Percentiles rank a stretch among this genome's conserved stretches.
phyloP scores from a whole-genome alignment of 257 asterid species.

The Solanum ossicruentum region DNA sequence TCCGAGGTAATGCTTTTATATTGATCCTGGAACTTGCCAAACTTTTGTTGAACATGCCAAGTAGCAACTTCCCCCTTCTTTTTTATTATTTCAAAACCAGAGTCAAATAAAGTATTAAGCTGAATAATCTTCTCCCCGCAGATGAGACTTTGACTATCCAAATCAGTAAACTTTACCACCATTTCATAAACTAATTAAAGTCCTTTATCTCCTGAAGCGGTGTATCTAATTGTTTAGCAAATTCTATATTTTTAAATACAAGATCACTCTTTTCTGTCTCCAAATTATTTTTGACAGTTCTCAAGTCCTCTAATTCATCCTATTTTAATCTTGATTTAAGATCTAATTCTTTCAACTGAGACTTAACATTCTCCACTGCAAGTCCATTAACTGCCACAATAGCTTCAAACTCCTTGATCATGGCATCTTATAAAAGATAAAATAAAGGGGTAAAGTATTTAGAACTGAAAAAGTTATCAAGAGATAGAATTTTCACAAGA shows the following conservation, averaged over 20 bases:
- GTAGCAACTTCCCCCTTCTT: constrained; percentile 57
- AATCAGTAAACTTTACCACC: constrained; percentile 41
- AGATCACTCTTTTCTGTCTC: constrained; percentile 32
- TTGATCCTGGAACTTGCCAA: constrained; percentile 45
- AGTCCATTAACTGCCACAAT: constrained; percentile 37
- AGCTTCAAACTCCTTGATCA: constrained; percentile 46
- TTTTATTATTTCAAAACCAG: constrained; percentile 50
- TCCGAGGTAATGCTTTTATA: constrained; percentile 32
- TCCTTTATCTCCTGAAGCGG: constrained; percentile 52
- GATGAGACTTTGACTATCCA: constrained; percentile 66
- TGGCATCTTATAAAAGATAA: constrained; percentile 35
- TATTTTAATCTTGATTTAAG: constrained; percentile 54
- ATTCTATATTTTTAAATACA: neutral
- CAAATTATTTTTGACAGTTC: constrained; percentile 34
- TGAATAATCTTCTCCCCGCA: constrained; percentile 47
- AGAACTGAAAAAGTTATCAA: constrained; percentile 1
- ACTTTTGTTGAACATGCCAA: constrained; percentile 47
- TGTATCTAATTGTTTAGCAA: constrained; percentile 30
- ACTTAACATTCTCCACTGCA: constrained; percentile 42
- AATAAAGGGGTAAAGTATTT: neutral
- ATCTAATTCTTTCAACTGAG: constrained; percentile 52
- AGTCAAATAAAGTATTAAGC: constrained; percentile 51
- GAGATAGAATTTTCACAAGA: neutral
- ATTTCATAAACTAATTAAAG: constrained; percentile 53
- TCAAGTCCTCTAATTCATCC: constrained; percentile 35